Evolutionary conservation across 2,329 filamentous ascomycete genomes (phyloP).

Genomic region (Phaeomoniella chlamydospora): DNA sequence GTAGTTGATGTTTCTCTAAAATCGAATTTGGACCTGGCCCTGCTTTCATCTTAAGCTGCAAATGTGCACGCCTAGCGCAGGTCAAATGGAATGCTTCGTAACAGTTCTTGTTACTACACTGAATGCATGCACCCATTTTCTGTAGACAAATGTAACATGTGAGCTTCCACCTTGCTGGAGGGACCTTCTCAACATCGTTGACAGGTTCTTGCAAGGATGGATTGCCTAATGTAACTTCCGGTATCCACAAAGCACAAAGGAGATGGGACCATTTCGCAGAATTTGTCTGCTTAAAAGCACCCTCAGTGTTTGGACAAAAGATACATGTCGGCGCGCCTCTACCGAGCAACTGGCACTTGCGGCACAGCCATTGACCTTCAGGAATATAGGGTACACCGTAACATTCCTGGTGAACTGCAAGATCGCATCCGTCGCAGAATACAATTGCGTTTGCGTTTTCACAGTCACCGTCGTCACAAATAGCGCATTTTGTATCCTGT

Average conservation of each 20-base stretch:
- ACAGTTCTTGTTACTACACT: slow-evolving; percentile 94
- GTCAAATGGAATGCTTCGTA: slow-evolving; percentile 97
- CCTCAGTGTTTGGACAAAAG: slow-evolving; percentile 94
- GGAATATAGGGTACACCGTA: slow-evolving; percentile 98
- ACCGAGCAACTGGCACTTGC: slow-evolving; percentile 91
- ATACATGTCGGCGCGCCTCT: slow-evolving; percentile 89
- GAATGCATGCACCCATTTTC: slow-evolving; percentile 95
- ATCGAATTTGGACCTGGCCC: slow-evolving; percentile 65
- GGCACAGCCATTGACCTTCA: slow-evolving; percentile 94
- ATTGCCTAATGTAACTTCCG: slow-evolving; percentile 89
- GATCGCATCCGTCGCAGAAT: slow-evolving; percentile 94
- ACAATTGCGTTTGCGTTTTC: slow-evolving; percentile 99
- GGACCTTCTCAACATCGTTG: slow-evolving; percentile 95
- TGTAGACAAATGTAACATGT: slow-evolving; percentile 95
- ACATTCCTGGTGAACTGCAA: slow-evolving; percentile 96
- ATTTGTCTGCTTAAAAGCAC: slow-evolving; percentile 96
- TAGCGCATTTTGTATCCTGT: slow-evolving; percentile 91
- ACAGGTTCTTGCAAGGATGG: slow-evolving; percentile 97
- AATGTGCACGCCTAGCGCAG: slow-evolving; percentile 71
- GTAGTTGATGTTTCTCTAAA: slow-evolving; percentile 66
- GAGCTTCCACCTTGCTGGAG: slow-evolving; percentile 84
- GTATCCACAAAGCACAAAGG: slow-evolving; percentile 96
- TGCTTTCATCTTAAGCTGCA: slow-evolving; percentile 89
- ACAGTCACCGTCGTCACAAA: slow-evolving; percentile 98
- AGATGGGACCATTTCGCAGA: slow-evolving; percentile 86